Percentiles rank a stretch among this genome's conserved stretches.
Conservation (phyloP, 148 eudicot genomes). For the Rhododendron kiyosumense region DNA sequence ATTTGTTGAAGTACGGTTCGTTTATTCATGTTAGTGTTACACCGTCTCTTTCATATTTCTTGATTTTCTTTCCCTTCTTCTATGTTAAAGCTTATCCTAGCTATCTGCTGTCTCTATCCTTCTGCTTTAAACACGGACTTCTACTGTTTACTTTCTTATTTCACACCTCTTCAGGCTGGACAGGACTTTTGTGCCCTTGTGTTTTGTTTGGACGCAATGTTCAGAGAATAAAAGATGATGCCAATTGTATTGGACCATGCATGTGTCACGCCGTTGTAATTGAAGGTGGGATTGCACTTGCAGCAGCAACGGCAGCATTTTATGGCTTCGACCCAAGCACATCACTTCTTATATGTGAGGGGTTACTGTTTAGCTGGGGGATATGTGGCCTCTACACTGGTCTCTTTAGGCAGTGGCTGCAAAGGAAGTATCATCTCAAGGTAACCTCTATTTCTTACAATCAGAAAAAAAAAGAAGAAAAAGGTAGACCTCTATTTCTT, state of each 20-base stretch:
- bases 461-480: background rate
- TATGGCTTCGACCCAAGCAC: slow-evolving; percentile 83
- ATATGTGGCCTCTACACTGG: slow-evolving; percentile 91
- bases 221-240: slow-evolving; percentile 72
- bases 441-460: slow-evolving; percentile 22
- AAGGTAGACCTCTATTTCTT: slow-evolving; percentile 38
- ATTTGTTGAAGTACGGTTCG: background rate
- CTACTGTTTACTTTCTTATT: background rate
- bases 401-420: slow-evolving; percentile 62
- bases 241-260: slow-evolving; percentile 75
- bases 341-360: slow-evolving; percentile 66
- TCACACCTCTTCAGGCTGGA: slow-evolving; percentile 52
- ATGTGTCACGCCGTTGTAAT: slow-evolving; percentile 72
- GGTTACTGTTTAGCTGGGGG: slow-evolving; percentile 85
- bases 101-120: background rate
- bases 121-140: background rate
- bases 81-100: background rate
- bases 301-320: slow-evolving; percentile 63
- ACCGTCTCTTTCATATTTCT: background rate
- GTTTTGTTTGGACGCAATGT: slow-evolving; percentile 84
- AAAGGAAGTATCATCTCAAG: slow-evolving; percentile 90
- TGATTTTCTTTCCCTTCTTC: background rate
- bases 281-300: slow-evolving; percentile 86
- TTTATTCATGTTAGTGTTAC: background rate
- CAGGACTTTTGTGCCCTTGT: slow-evolving; percentile 88